Base-by-base conservation (phyloP, 1,139 yeast genomes). In the Lodderomyces beijingensis region DNA sequence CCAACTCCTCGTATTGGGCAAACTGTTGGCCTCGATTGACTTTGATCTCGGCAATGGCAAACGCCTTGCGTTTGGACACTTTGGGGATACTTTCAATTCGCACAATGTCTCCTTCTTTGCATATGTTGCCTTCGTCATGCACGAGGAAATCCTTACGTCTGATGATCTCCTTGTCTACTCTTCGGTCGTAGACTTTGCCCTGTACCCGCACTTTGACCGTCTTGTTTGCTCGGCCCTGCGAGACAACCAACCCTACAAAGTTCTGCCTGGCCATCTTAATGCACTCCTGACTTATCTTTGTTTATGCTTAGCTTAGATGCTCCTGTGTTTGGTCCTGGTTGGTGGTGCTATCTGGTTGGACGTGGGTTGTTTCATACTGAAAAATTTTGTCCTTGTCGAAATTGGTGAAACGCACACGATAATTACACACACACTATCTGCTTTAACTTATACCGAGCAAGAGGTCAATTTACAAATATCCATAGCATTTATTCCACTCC, bases 201-300 rank as follows among this genome's bases (percentile, higher is more conserved):
- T 83, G 84, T 28, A 91, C 91, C 40, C 96, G 76, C 41, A 91
- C 97, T 65, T 88, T 89, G 44, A 91, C 89, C 43, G 97, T 89
- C 68, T 91, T 91, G 59, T 75, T 73, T 96, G 89, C 89, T 57
- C 87, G 87, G 29, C 97, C 97, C 55, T 88, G 96, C 37, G 96
- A 86, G 25, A 87, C 79, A 47, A 91, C 97, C 57, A 87, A 79
- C 34, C 98, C 98, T 35, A 87, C 68, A 53, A 89, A 86, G 56
- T 86, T 87, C 50, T 86, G 95, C 61, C 87, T 80, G 37, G 91
- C 88, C 95, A 86, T 88, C 10, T 19, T 19, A n/a, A n/a, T n/a
- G n/a, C n/a, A n/a, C n/a, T n/a, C n/a, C n/a, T n/a, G n/a, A n/a
- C n/a, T n/a, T n/a, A n/a, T n/a, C n/a, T n/a, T n/a, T n/a, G n/a